These are phyloP conservation scores for Penicillium aurantiogriseum DNA, from an alignment of 2,329 filamentous ascomycete species.

Conservation along the genomic window DNA sequence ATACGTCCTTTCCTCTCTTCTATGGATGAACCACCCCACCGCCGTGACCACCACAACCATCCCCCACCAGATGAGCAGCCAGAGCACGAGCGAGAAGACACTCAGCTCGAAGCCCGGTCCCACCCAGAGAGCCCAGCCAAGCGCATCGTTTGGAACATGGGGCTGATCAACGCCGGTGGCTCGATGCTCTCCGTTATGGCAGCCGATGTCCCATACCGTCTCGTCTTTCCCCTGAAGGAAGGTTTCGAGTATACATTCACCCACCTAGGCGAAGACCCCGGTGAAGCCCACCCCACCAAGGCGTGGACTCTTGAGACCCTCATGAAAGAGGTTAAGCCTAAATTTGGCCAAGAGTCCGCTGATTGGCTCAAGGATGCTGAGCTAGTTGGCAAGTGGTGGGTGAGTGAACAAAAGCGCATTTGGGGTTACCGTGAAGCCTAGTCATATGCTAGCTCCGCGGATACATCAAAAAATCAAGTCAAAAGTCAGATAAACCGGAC, in stretches of 20 bases:
- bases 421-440: conserved; percentile 29
- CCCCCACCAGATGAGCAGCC: background rate
- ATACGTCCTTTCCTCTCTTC: conserved; percentile 40
- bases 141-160: conserved; percentile 36
- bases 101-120: background rate
- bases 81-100: background rate
- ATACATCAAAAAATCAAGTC: background rate
- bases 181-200: conserved; percentile 61
- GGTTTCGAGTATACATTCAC: conserved; percentile 53
- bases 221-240: conserved; percentile 74
- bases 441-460: background rate
- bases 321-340: conserved; percentile 20
- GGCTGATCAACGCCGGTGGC: conserved; percentile 36
- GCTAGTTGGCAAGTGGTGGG: conserved; percentile 40
- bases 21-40: conserved; percentile 20
- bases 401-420: conserved; percentile 29
- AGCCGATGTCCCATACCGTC: conserved; percentile 71
- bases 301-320: conserved; percentile 32
- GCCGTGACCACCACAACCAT: background rate
- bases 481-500: background rate
- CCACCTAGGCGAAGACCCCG: conserved; percentile 34
- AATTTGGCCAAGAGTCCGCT: conserved; percentile 32
- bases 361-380: conserved; percentile 39
- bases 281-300: conserved; percentile 33
- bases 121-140: background rate